These are phyloP conservation scores for Tylopilus cervinicoccineus DNA, from an alignment of 768 basidiomycete genomes.

Conservation along the genomic window DNA sequence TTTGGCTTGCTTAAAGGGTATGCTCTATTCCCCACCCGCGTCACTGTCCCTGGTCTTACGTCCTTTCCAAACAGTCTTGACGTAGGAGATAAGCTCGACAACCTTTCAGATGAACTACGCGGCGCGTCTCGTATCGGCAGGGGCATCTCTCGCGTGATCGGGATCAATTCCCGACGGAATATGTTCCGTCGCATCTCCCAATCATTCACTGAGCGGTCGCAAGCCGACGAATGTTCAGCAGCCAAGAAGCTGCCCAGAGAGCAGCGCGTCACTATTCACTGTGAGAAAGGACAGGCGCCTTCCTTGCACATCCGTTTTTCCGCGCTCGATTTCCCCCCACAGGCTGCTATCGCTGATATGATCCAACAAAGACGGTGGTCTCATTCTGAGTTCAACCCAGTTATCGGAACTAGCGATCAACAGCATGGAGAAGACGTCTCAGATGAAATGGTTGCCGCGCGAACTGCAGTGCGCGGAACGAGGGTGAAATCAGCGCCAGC, in stretches of 20 bases:
- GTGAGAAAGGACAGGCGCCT: constrained; percentile 42
- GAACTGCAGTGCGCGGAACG: constrained; percentile 1
- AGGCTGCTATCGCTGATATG: constrained; percentile 11
- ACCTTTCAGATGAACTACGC: constrained; percentile 39
- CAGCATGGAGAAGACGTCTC: constrained; percentile 4
- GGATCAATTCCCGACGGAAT: constrained; percentile 51
- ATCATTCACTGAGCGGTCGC: constrained; percentile 23
- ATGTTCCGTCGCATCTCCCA: constrained; percentile 55
- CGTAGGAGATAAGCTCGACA: constrained; percentile 47
- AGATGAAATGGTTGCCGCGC: constrained; percentile 8
- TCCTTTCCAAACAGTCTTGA: constrained; percentile 41
- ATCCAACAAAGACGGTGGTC: constrained; percentile 16
- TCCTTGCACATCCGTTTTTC: constrained; percentile 56
- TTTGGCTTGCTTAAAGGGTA: constrained; percentile 70
- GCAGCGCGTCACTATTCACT: constrained; percentile 50
- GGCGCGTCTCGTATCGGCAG: constrained; percentile 17
- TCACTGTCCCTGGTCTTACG: background rate
- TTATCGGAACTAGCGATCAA: background rate
- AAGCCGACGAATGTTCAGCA: constrained; percentile 1
- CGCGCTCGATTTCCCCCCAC: constrained; percentile 38
- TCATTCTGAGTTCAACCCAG: constrained; percentile 7
- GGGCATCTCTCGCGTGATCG: constrained; percentile 41
- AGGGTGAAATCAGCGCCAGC: constrained; percentile 13
- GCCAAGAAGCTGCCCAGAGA: constrained; percentile 8
- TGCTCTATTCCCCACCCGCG: constrained; percentile 16